phyloP scores from a whole-genome alignment of 2,329 filamentous ascomycete species.

The Shiraia bambusicola region DNA sequence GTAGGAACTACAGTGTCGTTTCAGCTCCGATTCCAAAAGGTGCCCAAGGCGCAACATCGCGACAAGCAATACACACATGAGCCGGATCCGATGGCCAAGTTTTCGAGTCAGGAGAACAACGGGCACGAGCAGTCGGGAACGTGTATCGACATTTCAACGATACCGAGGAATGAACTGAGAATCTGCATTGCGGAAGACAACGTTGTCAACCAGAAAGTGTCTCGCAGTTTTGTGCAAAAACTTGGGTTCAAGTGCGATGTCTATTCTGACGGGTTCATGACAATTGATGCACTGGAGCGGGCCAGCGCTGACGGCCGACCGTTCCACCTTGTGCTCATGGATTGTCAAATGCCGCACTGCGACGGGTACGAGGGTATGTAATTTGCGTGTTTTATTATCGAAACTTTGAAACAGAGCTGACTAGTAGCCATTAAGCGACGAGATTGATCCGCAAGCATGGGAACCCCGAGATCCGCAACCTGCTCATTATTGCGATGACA shows the following conservation, averaged over 20 bases:
- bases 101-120: constrained; percentile 53
- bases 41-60: constrained; percentile 62
- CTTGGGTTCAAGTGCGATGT: constrained; percentile 86
- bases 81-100: constrained; percentile 58
- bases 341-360: constrained; percentile 92
- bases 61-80: constrained; percentile 42
- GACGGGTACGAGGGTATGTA: constrained; percentile 73
- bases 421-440: constrained; percentile 62
- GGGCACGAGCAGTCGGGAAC: constrained; percentile 42
- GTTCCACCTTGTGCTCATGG: constrained; percentile 92
- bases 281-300: constrained; percentile 78
- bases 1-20: constrained; percentile 75
- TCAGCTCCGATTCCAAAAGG: constrained; percentile 82
- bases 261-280: constrained; percentile 85
- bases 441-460: constrained; percentile 76
- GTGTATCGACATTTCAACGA: constrained; percentile 59
- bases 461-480: constrained; percentile 73
- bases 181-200: constrained; percentile 97
- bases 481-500: constrained; percentile 97
- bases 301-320: constrained; percentile 71
- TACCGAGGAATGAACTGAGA: constrained; percentile 75
- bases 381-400: background rate
- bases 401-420: constrained; percentile 9
- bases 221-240: constrained; percentile 83
- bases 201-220: constrained; percentile 90